A percentile compares a stretch with the other conserved stretches of the same genome.
Evolutionary conservation across 257 asterid genomes (phyloP).

Genomic region (Paulownia fortunei): DNA sequence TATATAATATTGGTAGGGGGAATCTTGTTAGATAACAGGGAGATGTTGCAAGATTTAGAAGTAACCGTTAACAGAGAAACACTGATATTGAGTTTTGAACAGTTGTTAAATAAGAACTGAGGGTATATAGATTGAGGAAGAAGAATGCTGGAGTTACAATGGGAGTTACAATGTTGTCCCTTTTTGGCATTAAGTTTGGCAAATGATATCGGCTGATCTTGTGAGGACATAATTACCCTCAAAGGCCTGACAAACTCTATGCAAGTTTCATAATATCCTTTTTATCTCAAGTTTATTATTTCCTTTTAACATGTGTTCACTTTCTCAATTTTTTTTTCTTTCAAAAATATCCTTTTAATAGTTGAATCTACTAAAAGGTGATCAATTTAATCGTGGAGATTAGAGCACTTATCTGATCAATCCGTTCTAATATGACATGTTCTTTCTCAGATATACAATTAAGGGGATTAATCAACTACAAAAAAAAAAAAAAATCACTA

Average conservation of each 20-base stretch:
- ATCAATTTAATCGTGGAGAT: no score
- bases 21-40: conserved; percentile 16
- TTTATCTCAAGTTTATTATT: no score
- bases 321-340: no score
- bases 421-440: no score
- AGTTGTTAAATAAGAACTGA: conserved; percentile 33
- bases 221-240: conserved; percentile 34
- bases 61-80: conserved; percentile 59
- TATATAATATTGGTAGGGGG: background rate
- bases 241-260: no score
- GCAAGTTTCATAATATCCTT: no score
- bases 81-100: conserved; percentile 36
- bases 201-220: background rate
- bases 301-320: background rate
- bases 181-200: conserved; percentile 23
- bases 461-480: no score
- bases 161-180: conserved; percentile 43
- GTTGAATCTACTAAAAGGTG: no score
- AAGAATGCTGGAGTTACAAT: conserved; percentile 26
- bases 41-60: conserved; percentile 30
- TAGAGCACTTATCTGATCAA: no score
- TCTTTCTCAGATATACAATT: no score
- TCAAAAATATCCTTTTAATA: no score
- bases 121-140: conserved; percentile 44
- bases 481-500: no score